Evolutionary conservation across 106 monocot species (phyloP).

Genomic region (Dendrobium officinale): DNA sequence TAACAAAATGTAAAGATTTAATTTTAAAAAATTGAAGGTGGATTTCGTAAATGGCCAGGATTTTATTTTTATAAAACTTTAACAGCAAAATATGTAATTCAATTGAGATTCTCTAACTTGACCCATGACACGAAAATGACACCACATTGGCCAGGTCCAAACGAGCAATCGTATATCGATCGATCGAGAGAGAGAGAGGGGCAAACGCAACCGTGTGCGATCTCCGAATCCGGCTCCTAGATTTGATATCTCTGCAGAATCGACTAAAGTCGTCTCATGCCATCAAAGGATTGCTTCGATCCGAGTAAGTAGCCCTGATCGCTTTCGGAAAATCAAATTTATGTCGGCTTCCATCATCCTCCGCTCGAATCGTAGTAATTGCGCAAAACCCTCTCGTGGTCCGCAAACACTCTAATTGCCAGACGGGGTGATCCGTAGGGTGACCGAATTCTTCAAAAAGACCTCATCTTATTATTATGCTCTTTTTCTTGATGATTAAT

Average conservation of each 20-base stretch:
- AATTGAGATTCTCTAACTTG: too few relatives aligned
- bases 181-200: background rate
- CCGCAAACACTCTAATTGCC: background rate
- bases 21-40: too few relatives aligned
- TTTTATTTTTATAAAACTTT: too few relatives aligned
- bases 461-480: background rate
- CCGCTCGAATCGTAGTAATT: background rate
- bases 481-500: conserved; percentile 3
- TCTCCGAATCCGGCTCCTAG: background rate
- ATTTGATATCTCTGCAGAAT: conserved; percentile 1
- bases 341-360: background rate
- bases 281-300: background rate
- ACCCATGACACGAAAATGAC: too few relatives aligned
- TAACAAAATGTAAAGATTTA: too few relatives aligned
- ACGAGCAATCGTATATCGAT: background rate
- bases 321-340: background rate
- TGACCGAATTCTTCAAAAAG: background rate
- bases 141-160: background rate
- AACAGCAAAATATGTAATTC: too few relatives aligned
- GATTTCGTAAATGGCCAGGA: too few relatives aligned
- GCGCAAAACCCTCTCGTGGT: background rate
- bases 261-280: background rate
- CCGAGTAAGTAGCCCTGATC: background rate
- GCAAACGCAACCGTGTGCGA: background rate
- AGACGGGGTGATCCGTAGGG: background rate